Evolutionary conservation across 495 filamentous ascomycete genomes (phyloP).

Genomic region (Penicillium odoratum): DNA sequence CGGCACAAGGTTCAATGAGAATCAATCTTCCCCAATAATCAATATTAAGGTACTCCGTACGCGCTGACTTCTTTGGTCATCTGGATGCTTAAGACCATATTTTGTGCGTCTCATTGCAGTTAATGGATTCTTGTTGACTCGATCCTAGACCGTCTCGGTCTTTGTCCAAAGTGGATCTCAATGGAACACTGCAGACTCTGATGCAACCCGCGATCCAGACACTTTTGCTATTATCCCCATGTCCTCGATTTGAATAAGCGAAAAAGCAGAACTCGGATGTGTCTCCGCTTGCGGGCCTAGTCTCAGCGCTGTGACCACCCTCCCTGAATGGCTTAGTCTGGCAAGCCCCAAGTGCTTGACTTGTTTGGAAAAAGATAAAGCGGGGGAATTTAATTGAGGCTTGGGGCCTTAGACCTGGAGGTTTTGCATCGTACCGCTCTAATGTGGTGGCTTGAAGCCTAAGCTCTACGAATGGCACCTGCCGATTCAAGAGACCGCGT

Average conservation of each 20-base stretch:
- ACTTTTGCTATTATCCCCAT: neutral
- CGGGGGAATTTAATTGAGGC: neutral
- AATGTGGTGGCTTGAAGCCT: neutral
- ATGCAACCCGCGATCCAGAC: neutral
- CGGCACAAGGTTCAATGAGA: neutral
- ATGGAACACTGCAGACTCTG: neutral
- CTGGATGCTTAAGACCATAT: no score
- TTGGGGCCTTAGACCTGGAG: neutral
- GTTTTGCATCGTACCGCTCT: neutral
- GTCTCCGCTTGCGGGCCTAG: neutral
- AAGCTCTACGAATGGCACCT: neutral
- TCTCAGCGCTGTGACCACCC: neutral
- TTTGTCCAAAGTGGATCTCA: neutral
- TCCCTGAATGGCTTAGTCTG: neutral
- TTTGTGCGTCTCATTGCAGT: no score
- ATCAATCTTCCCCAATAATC: conserved; percentile 1
- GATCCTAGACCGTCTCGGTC: neutral
- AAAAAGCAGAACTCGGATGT: neutral
- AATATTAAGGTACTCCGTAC: neutral
- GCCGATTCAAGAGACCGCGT: neutral
- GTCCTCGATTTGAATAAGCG: neutral
- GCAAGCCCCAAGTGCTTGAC: neutral
- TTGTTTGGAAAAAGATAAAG: neutral
- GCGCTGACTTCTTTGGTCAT: no score
- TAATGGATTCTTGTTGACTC: neutral